Base-by-base conservation (phyloP, 2,329 filamentous ascomycete species). In the Camillea tinctor region DNA sequence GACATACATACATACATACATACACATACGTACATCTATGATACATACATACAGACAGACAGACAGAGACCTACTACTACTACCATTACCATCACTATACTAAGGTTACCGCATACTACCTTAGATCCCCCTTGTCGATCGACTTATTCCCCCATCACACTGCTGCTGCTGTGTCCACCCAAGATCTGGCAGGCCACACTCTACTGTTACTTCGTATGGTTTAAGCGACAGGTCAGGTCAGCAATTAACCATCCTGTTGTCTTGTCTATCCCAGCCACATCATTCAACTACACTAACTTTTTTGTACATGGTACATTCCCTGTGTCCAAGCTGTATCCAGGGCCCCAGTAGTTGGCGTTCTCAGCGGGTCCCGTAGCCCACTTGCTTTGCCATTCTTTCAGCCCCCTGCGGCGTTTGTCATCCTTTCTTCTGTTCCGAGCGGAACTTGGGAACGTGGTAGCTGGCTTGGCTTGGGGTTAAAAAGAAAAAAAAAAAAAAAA, bases 351-450 rank as follows among this genome's bases (percentile, higher is more conserved):
- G 36, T 44, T 44, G 36, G 36, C 36, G 9, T 23, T 50, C 49
- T 19, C 19, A 50, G 49, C 49, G 36, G 36, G 36, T 44, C 36
- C 17, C 36, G 36, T 44, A 44, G 36, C 36, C 36, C 36, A 44
- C 36, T 44, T 15, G 36, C 36, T 44, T 44, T 44, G 36, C 36
- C 36, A 44, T 44, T 44, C 50, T 21, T 22, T 51, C 50, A 51
- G 50, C 23, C 51, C 54, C 21, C 54, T 50, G 54, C 54, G 48
- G 54, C 48, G 54, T 56, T 56, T 50, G 54, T 56, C 54, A 56
- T 56, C 54, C 48, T 51, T 44, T 48, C 22, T 49, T 44, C 48
- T 26, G 48, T 51, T 56, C 54, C 48, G 44, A 56, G 54, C 54
- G 54, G 54, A 56, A 23, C 54, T 30, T 30, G 26, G 26, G 26